Conservation (phyloP, 306 rosid species). For the Malus sieversii region DNA sequence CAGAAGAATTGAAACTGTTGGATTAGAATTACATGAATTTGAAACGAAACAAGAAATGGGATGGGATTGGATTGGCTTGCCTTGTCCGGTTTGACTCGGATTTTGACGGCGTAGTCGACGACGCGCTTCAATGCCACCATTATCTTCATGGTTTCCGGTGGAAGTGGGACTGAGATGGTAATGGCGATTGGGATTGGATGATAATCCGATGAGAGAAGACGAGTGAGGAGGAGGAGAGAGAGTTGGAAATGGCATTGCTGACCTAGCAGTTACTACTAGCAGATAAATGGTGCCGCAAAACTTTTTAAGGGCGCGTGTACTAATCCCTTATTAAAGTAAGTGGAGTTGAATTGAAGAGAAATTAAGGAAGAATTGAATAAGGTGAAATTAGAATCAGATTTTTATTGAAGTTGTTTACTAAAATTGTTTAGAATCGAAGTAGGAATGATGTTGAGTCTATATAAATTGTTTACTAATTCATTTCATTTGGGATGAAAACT, state of each 20-base stretch:
- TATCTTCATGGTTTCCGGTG: conserved; percentile 57
- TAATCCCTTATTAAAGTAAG: too few species aligned
- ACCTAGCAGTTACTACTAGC: neutral
- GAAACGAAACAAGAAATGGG: conserved; percentile 1
- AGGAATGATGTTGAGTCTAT: too few species aligned
- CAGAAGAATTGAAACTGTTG: neutral
- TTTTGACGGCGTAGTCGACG: conserved; percentile 87
- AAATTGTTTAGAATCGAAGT: too few species aligned
- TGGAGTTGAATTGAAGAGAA: too few species aligned
- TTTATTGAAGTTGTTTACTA: too few species aligned
- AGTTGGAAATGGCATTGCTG: conserved; percentile 1
- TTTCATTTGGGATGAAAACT: too few species aligned
- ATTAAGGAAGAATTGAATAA: too few species aligned
- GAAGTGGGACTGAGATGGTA: neutral
- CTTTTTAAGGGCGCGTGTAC: too few species aligned
- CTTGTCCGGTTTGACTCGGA: conserved; percentile 85
- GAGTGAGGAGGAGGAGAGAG: neutral
- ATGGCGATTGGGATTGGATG: neutral
- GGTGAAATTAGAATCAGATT: too few species aligned
- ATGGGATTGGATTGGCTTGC: conserved; percentile 4
- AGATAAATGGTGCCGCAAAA: neutral
- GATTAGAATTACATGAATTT: conserved; percentile 4
- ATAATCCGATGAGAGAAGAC: neutral
- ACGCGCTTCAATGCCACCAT: conserved; percentile 85
- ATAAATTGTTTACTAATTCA: too few species aligned